Evolutionary conservation across 169 alveolate species (phyloP).

Genomic region (Plasmodium fragile): DNA sequence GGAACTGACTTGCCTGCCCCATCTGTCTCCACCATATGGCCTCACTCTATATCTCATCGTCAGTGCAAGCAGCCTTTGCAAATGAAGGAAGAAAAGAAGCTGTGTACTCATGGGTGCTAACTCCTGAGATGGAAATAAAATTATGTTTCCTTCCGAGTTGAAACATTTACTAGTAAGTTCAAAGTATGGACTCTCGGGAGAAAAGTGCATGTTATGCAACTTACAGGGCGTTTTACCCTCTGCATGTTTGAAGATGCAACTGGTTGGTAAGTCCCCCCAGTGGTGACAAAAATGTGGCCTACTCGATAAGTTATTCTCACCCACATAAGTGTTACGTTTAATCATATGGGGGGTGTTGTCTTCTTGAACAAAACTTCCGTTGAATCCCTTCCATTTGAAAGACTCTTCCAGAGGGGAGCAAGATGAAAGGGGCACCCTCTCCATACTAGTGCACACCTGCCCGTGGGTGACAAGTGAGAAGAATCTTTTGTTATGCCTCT

Average conservation of each 20-base stretch:
- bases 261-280: too few relatives aligned
- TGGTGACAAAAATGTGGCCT: too few relatives aligned
- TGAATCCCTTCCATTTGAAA: too few relatives aligned
- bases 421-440: neutral
- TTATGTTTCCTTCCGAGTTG: neutral
- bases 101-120: neutral
- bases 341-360: too few relatives aligned
- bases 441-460: neutral
- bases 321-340: too few relatives aligned
- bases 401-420: neutral
- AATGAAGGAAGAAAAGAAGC: neutral
- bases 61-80: too few relatives aligned
- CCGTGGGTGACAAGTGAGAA: neutral
- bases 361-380: too few relatives aligned
- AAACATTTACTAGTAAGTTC: neutral
- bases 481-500: neutral
- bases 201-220: too few relatives aligned
- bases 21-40: neutral
- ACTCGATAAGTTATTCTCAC: too few relatives aligned
- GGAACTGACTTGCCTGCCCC: neutral
- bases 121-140: neutral
- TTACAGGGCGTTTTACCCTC: neutral
- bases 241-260: neutral
- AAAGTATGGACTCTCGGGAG: neutral
- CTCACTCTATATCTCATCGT: neutral